Conservation (phyloP, 768 basidiomycete species). For the Suillus discolor region DNA sequence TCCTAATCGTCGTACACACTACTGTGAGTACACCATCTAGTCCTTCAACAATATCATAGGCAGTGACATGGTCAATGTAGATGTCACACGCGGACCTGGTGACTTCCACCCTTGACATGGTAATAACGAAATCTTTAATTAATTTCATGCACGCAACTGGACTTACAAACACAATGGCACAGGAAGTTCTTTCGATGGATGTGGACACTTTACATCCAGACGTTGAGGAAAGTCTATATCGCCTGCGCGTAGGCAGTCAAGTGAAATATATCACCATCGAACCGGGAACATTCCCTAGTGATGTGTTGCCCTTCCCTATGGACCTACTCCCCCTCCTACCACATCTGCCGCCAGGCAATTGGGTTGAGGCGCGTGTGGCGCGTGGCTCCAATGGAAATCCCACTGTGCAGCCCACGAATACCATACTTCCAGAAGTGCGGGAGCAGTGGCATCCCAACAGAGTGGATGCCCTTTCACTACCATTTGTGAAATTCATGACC, state of each 20-base stretch:
- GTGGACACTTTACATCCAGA: too few relatives aligned
- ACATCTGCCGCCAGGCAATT: not conserved
- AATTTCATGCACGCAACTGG: too few relatives aligned
- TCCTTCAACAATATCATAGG: too few relatives aligned
- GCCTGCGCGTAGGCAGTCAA: not conserved
- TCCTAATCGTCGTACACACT: too few relatives aligned
- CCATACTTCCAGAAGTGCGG: not conserved
- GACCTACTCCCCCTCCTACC: not conserved
- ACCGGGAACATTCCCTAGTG: not conserved
- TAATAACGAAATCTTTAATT: too few relatives aligned
- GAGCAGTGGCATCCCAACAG: not conserved
- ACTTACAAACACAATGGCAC: too few relatives aligned
- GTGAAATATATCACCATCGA: not conserved
- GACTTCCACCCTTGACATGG: too few relatives aligned
- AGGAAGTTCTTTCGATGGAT: too few relatives aligned
- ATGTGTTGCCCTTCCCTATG: not conserved
- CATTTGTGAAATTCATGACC: not conserved
- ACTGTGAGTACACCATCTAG: too few relatives aligned
- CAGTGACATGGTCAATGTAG: too few relatives aligned
- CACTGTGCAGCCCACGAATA: not conserved
- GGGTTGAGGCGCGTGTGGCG: not conserved
- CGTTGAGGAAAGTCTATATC: not conserved
- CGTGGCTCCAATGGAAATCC: too few relatives aligned
- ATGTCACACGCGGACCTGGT: too few relatives aligned
- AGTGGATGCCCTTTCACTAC: not conserved